Base-by-base conservation (phyloP, 495 filamentous ascomycete genomes). In the Hypoxylon crocopeplum region DNA sequence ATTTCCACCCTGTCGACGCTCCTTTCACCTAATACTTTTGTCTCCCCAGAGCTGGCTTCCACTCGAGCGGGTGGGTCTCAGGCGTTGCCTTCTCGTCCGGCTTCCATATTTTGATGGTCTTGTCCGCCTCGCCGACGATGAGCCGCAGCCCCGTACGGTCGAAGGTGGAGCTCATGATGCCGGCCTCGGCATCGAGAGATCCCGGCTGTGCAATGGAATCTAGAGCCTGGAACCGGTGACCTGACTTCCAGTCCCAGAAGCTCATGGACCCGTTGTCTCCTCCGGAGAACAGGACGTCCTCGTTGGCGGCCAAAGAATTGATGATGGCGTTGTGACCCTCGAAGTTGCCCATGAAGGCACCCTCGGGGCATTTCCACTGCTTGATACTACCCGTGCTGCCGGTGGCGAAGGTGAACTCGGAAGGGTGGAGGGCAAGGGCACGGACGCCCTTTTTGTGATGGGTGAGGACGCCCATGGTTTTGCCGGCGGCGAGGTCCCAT, bases 241-340 rank as follows among this genome's bases (percentile, higher is more conserved):
- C 95, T 2, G 92, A 91, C 79, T 98, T 98, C 95, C 95, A 99
- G 73, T 99, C 95, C 89, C 92, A 99, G 81, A 99, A 98, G 62
- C 85, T 88, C 82, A 98, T 94, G 48, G 90, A 93, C 34, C 95
- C 95, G 66, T 98, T 95, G 61, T 99, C 95, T 40, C 89, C 93
- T 8, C 95, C 95, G 8, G 92, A 95, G 75, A 98, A 97, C 21
- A 98, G 74, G 7, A 98, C 90, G 68, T 97, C 91, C 56, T 96
- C 90, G 70, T 99, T 99, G 27, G 91, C 90, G 27, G 88, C 77
- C n/a, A 99, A 73, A 0, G 91, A 91, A 71, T 99, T 99, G 77
- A 98, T 94, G 72, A 99, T 91, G 38, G 91, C 83, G 63, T 97
- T 97, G 59, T 97, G 93, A 32, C 93, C 93, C 34, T 97, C 93